These are phyloP conservation scores for Agastache rugosa DNA, from an alignment of 257 asterid species.

Conservation along the genomic window DNA sequence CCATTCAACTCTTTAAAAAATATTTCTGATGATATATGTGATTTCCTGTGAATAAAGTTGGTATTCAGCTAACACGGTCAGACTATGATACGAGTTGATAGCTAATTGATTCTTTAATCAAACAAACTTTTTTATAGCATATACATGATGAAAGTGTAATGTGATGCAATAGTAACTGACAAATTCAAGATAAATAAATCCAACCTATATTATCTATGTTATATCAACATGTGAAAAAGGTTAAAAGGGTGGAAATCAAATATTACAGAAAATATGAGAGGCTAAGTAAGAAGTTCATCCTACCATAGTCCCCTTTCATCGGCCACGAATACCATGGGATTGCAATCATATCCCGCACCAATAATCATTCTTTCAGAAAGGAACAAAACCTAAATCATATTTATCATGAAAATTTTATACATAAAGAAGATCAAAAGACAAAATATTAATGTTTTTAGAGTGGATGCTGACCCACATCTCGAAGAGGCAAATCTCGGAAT, in stretches of 20 bases:
- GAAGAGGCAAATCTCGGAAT: constrained; percentile 97
- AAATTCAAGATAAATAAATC: constrained; percentile 13
- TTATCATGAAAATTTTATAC: constrained; percentile 31
- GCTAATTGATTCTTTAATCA: constrained; percentile 1
- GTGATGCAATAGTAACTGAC: neutral
- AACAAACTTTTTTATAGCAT: neutral
- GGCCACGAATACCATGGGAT: constrained; percentile 86
- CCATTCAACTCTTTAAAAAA: constrained; percentile 23
- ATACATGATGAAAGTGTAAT: neutral
- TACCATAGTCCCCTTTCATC: constrained; percentile 94
- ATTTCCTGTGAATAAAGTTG: neutral
- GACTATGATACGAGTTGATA: neutral
- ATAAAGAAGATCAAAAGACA: constrained; percentile 35
- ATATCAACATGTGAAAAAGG: neutral
- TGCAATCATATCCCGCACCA: constrained; percentile 98
- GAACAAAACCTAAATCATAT: constrained; percentile 69
- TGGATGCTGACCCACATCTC: constrained; percentile 99
- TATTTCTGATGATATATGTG: neutral
- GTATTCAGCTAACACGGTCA: neutral
- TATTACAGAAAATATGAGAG: constrained; percentile 9
- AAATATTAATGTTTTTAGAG: constrained; percentile 46
- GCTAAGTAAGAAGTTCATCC: constrained; percentile 41
- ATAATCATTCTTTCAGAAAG: constrained; percentile 87
- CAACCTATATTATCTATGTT: neutral
- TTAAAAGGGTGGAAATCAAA: neutral